phyloP scores from a whole-genome alignment of 192 early-diverging fungal genomes.

The Spizellomyces sp. region DNA sequence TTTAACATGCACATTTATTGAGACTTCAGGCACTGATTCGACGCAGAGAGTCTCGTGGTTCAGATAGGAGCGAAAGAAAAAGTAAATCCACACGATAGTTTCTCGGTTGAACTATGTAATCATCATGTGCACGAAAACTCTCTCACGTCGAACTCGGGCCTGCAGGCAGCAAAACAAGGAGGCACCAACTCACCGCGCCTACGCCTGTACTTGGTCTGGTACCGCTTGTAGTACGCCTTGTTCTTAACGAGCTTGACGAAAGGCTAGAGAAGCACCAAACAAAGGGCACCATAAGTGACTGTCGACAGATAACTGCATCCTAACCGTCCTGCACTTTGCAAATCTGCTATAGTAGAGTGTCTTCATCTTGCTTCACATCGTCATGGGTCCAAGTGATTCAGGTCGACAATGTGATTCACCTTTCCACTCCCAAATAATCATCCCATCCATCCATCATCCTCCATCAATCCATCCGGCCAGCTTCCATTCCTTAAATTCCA shows the following conservation, averaged over 20 bases:
- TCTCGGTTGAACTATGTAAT: constrained; percentile 83
- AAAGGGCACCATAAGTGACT: background rate
- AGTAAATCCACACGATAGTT: constrained; percentile 55
- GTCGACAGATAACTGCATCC: no score
- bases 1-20: background rate
- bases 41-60: constrained; percentile 24
- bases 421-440: background rate
- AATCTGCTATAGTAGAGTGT: no score
- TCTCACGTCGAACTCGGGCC: background rate
- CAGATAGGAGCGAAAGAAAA: constrained; percentile 92
- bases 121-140: constrained; percentile 55
- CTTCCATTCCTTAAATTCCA: background rate
- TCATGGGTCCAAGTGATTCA: no score
- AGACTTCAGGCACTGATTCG: background rate
- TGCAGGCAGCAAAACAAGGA: background rate
- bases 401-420: no score
- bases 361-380: no score
- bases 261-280: constrained; percentile 34
- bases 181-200: constrained; percentile 77
- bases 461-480: no score
- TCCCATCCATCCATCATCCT: constrained; percentile 5
- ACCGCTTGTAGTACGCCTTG: constrained; percentile 99
- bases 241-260: constrained; percentile 85
- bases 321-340: no score
- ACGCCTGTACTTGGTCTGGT: constrained; percentile 99